phyloP scores from a whole-genome alignment of 2,329 filamentous ascomycete species.

The Cryphonectria carpinicola region DNA sequence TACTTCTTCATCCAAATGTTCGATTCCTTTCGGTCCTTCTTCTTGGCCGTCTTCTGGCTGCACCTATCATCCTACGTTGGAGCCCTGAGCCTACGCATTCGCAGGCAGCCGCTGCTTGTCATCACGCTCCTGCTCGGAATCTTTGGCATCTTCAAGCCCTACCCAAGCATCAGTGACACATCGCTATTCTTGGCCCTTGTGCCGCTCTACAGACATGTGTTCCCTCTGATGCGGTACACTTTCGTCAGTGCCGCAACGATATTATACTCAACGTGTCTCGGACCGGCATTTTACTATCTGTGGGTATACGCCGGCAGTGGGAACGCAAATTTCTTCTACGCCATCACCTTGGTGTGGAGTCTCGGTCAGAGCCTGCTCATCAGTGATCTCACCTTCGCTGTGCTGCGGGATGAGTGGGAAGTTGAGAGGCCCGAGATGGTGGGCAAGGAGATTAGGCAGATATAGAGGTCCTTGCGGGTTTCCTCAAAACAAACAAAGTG shows the following conservation, averaged over 20 bases:
- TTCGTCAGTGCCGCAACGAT: slow-evolving; percentile 84
- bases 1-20: slow-evolving; percentile 99
- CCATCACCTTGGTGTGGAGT: slow-evolving; percentile 98
- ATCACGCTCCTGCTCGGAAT: slow-evolving; percentile 84
- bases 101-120: slow-evolving; percentile 84
- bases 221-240: slow-evolving; percentile 90
- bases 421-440: slow-evolving; percentile 86
- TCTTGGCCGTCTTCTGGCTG: slow-evolving; percentile 97
- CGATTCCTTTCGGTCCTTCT: slow-evolving; percentile 95
- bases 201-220: slow-evolving; percentile 86
- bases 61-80: slow-evolving; percentile 90
- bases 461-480: slow-evolving; percentile 41
- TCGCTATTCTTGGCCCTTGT: slow-evolving; percentile 83
- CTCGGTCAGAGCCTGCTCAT: slow-evolving; percentile 84
- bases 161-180: slow-evolving; percentile 89
- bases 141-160: slow-evolving; percentile 95
- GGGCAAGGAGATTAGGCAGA: slow-evolving; percentile 85
- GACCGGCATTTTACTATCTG: slow-evolving; percentile 92
- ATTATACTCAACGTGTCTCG: slow-evolving; percentile 85
- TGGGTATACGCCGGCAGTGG: slow-evolving; percentile 99
- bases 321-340: slow-evolving; percentile 99
- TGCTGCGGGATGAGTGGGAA: slow-evolving; percentile 92
- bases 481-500: too few species aligned
- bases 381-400: slow-evolving; percentile 85
- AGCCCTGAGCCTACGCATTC: slow-evolving; percentile 80